Conservation (phyloP, 352 stramenopile genomes). For the Globisporangium radiosum region DNA sequence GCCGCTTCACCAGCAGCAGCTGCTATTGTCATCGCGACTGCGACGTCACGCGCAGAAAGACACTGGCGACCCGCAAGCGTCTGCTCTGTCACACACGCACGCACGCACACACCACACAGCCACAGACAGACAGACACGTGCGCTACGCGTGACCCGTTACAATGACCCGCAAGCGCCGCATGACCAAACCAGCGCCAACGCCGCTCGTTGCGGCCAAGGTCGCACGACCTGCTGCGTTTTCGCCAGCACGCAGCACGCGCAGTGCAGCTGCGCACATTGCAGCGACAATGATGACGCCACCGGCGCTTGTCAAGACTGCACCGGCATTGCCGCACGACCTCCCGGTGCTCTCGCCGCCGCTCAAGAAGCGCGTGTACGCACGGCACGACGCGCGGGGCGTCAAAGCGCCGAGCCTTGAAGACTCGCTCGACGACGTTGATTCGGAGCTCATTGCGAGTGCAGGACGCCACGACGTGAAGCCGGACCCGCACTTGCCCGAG, state of each 20-base stretch:
- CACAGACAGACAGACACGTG: background rate
- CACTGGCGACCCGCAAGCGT: too few relatives aligned
- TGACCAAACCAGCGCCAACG: background rate
- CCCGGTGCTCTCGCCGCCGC: constrained; percentile 35
- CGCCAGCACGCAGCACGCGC: constrained; percentile 4
- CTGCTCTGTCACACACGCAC: too few relatives aligned
- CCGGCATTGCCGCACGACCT: constrained; percentile 1
- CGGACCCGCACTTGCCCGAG: constrained; percentile 44
- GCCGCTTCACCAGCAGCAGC: background rate
- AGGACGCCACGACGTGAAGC: constrained; percentile 26
- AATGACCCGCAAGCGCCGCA: constrained; percentile 18
- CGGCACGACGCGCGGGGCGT: constrained; percentile 23
- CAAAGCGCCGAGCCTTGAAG: constrained; percentile 32
- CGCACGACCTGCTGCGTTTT: background rate
- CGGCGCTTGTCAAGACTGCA: background rate
- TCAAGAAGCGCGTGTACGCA: constrained; percentile 42
- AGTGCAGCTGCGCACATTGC: background rate
- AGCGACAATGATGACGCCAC: constrained; percentile 2
- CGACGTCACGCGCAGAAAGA: background rate
- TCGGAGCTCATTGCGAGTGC: background rate
- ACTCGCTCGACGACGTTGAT: constrained; percentile 15
- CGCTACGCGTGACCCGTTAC: background rate
- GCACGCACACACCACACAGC: background rate
- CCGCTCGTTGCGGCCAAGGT: background rate
- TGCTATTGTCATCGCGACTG: too few relatives aligned